phyloP scores from a whole-genome alignment of 306 rosid species.

The Malus sieversii region DNA sequence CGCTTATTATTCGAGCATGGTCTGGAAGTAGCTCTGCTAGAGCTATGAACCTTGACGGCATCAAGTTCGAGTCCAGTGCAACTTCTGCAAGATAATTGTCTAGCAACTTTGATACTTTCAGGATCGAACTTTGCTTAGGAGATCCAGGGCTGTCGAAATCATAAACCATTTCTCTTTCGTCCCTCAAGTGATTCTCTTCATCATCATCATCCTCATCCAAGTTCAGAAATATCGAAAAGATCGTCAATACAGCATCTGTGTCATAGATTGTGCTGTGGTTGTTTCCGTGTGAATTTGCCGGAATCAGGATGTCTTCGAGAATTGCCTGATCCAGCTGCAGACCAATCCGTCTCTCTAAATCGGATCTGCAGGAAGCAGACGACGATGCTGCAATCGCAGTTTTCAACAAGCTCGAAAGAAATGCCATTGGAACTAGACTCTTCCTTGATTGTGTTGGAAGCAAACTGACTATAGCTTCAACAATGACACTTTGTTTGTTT shows the following conservation, averaged over 20 bases:
- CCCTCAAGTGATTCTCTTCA: constrained; percentile 43
- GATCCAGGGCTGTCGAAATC: constrained; percentile 92
- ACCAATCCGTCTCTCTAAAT: constrained; percentile 86
- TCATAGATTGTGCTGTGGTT: constrained; percentile 60
- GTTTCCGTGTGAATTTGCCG: constrained; percentile 57
- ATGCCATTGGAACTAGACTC: constrained; percentile 87
- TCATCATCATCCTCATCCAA: constrained; percentile 88
- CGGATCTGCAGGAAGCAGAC: constrained; percentile 74
- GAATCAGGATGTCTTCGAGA: constrained; percentile 89
- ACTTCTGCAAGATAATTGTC: constrained; percentile 88
- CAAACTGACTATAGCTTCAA: constrained; percentile 73
- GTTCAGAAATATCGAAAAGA: constrained; percentile 75
- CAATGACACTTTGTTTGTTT: constrained; percentile 76
- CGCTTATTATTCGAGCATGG: constrained; percentile 81
- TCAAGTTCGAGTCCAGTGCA: constrained; percentile 74
- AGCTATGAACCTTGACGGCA: constrained; percentile 69
- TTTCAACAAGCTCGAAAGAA: constrained; percentile 90
- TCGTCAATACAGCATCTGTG: constrained; percentile 71
- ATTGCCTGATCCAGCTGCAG: constrained; percentile 93
- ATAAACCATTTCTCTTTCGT: constrained; percentile 78
- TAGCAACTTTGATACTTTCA: constrained; percentile 80
- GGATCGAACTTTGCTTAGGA: constrained; percentile 88
- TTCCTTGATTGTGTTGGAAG: constrained; percentile 89
- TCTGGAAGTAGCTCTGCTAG: constrained; percentile 88
- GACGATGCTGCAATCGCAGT: constrained; percentile 72